Percentiles rank a stretch among this genome's conserved stretches.
Evolutionary conservation across 139 green algal genomes (phyloP).

Genomic region (Helicosporidium sp.): DNA sequence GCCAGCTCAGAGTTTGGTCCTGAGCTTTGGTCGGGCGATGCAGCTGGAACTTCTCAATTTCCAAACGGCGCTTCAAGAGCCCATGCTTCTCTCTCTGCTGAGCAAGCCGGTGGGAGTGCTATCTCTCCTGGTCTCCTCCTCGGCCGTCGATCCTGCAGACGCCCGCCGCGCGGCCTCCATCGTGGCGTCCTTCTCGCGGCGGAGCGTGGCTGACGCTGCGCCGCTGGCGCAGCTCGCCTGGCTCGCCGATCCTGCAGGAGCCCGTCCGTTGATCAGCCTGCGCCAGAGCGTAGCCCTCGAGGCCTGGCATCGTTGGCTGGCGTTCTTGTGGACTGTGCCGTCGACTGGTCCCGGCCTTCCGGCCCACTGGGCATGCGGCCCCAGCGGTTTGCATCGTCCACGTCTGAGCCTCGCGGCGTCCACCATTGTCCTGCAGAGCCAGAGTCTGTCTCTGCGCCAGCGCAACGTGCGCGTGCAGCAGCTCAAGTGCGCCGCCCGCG

Average conservation of each 20-base stretch:
- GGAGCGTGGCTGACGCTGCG: conserved; percentile 5
- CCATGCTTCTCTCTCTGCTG: neutral
- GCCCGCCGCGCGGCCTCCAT: conserved; percentile 4
- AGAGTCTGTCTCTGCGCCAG: neutral
- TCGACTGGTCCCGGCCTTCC: too few relatives aligned
- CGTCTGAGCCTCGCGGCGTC: neutral
- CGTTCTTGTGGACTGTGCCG: conserved; percentile 12
- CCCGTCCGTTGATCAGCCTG: neutral
- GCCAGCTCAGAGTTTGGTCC: neutral
- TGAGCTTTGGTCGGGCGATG: conserved; percentile 3
- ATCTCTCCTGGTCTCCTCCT: neutral
- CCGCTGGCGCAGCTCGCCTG: conserved; percentile 48
- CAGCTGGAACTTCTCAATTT: conserved; percentile 26
- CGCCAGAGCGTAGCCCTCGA: conserved; percentile 11
- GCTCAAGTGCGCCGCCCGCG: neutral
- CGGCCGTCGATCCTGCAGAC: neutral
- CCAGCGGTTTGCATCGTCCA: neutral
- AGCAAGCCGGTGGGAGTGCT: neutral
- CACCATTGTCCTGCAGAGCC: neutral
- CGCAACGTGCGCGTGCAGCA: neutral
- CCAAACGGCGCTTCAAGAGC: neutral
- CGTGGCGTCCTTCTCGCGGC: too few relatives aligned
- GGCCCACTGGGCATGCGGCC: too few relatives aligned
- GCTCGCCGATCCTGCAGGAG: conserved; percentile 29
- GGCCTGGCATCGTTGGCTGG: conserved; percentile 54